Base-by-base conservation (phyloP, 805 yeast genomes). In the Yamadazyma ubonensis region DNA sequence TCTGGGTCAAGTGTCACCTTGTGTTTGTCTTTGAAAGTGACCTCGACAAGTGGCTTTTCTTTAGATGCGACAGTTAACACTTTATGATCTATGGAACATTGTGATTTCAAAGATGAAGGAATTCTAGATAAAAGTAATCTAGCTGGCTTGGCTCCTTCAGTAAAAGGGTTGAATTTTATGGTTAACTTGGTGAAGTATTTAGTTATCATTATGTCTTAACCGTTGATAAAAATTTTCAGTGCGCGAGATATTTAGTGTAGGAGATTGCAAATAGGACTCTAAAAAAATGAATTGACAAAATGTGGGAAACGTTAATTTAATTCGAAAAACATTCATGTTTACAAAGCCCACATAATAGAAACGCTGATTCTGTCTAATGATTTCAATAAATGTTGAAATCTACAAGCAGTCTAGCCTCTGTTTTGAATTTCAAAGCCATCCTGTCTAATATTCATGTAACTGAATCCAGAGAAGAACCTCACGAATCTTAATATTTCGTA, bases 151-250 rank as follows among this genome's bases (percentile, higher is more conserved):
- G 89, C 93, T 49, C 84, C 85, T 20, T 71, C 62, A 1, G 80
- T 77, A 48, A 84, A 73, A 1, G 96, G 96, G 59, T 86, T 79
- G 72, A 90, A 87, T 55, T 73, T 79, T 30, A 91, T 86, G 31
- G 71, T 70, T 6, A 88, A 87, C 48, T 79, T 79, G 25, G 89
- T 72, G 67, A 91, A 87, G 65, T 84, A 90, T 63, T 87, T 88
- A 28, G 97, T 91, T 55, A 90, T 85, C 98, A 90, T 90, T 12
- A 20, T 11, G 34, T 29, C 30, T 34, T 17, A 19, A 29, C 6
- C 17, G 12, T 21, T 16, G 39, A 12, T 15, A 5, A 36, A 43
- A 40, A 32, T 42, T 42, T 45, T 45, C 37, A 27, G 26, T 30
- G 35, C 37, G 36, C n/a, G n/a, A n/a, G n/a, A n/a, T n/a, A n/a